Percentiles rank a stretch among this genome's conserved stretches.
Evolutionary conservation across 495 filamentous ascomycete genomes (phyloP).

Genomic region (Pseudotulostoma volvatum): DNA sequence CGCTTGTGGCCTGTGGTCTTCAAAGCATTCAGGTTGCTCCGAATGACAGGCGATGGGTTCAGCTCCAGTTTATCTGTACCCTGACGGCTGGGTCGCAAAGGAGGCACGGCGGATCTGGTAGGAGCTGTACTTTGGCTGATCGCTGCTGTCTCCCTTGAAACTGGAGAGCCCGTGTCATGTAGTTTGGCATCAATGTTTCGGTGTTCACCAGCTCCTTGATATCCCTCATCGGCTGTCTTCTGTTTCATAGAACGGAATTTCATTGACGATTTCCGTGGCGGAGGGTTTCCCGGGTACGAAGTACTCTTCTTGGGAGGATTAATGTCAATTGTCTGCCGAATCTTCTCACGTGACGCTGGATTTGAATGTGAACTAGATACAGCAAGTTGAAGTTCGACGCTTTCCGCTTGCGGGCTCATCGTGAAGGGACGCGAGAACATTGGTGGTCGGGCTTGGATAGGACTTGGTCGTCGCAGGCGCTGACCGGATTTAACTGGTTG

Average conservation of each 20-base stretch:
- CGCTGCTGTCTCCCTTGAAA: too few species aligned
- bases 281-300: constrained; percentile 41
- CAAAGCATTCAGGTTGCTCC: constrained; percentile 50
- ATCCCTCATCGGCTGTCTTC: too few species aligned
- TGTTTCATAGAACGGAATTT: constrained; percentile 24
- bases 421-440: constrained; percentile 32
- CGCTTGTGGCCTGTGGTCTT: constrained; percentile 26
- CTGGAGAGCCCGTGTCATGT: too few species aligned
- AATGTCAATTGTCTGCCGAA: constrained; percentile 13
- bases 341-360: background rate
- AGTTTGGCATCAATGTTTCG: too few species aligned
- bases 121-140: too few species aligned
- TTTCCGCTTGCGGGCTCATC: constrained; percentile 45
- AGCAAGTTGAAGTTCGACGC: constrained; percentile 37
- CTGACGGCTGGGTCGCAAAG: constrained; percentile 62
- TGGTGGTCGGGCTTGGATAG: constrained; percentile 49
- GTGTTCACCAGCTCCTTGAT: too few species aligned
- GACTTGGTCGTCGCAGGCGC: constrained; percentile 46
- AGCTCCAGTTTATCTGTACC: constrained; percentile 52
- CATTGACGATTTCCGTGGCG: constrained; percentile 46
- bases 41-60: constrained; percentile 51
- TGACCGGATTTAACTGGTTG: constrained; percentile 40
- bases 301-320: constrained; percentile 28
- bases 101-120: constrained; percentile 7
- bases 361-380: background rate